Conservation (phyloP, 176 grass and related monocot species). For the Pontederia crassipes region DNA sequence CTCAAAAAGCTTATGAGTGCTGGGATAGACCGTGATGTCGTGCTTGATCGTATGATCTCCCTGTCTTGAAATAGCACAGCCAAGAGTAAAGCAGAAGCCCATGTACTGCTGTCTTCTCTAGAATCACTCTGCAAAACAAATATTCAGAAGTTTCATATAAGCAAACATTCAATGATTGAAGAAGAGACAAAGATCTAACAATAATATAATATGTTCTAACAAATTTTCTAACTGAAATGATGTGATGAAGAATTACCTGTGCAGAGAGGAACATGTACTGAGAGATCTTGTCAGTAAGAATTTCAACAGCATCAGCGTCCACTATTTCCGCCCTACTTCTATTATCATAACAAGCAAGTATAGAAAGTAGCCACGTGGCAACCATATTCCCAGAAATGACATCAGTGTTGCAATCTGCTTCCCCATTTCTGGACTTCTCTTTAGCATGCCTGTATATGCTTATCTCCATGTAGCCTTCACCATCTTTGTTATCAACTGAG, state of each 20-base stretch:
- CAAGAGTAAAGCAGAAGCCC: slow-evolving; percentile 87
- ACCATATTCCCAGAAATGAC: slow-evolving; percentile 96
- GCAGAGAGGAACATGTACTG: slow-evolving; percentile 81
- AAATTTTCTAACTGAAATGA: slow-evolving; percentile 6
- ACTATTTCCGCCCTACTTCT: slow-evolving; percentile 67
- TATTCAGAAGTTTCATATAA: too few species aligned
- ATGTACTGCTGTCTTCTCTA: slow-evolving; percentile 75
- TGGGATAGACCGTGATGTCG: slow-evolving; percentile 72
- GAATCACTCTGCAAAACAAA: slow-evolving; percentile 62
- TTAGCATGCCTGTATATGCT: slow-evolving; percentile 68
- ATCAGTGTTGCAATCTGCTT: slow-evolving; percentile 49
- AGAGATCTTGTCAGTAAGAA: slow-evolving; percentile 80
- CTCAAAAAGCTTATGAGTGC: slow-evolving; percentile 87
- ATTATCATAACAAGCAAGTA: slow-evolving; percentile 68
- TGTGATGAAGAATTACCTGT: slow-evolving; percentile 33
- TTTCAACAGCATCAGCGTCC: slow-evolving; percentile 74
- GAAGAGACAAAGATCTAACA: background rate
- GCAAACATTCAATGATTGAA: too few species aligned
- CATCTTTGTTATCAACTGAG: slow-evolving; percentile 38
- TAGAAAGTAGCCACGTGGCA: slow-evolving; percentile 81
- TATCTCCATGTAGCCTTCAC: slow-evolving; percentile 71
- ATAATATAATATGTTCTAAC: slow-evolving; percentile 4
- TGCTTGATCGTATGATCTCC: slow-evolving; percentile 76
- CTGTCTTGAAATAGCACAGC: slow-evolving; percentile 89
- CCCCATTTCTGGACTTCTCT: slow-evolving; percentile 45